Conservation (phyloP, 371 early-diverging fungal species). For the Apophysomyces trapeziformis region DNA sequence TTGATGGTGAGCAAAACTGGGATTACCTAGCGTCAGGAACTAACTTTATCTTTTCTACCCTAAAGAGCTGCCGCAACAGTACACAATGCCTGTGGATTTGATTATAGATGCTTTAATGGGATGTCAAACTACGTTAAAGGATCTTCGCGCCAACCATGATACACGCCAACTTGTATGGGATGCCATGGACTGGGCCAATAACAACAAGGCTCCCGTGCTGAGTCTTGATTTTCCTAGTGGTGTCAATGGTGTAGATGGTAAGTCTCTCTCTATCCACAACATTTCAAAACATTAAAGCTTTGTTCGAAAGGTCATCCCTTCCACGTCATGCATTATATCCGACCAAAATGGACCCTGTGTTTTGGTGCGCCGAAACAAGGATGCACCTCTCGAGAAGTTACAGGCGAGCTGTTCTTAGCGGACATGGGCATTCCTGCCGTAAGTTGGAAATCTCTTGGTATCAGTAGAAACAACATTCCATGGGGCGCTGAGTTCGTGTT, state of each 20-base stretch:
- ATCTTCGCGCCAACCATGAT: constrained; percentile 57
- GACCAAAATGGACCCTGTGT: constrained; percentile 78
- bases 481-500: constrained; percentile 81
- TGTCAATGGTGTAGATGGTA: constrained; percentile 60
- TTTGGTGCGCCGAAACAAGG: constrained; percentile 78
- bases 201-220: constrained; percentile 70
- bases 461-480: constrained; percentile 62
- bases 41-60: not conserved
- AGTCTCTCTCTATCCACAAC: constrained; percentile 1
- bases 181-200: constrained; percentile 79
- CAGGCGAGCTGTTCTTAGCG: constrained; percentile 78
- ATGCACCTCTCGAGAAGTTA: constrained; percentile 56
- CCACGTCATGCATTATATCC: constrained; percentile 49
- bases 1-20: constrained; percentile 30
- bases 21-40: too few species aligned
- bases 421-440: constrained; percentile 77
- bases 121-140: constrained; percentile 55
- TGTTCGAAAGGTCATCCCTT: constrained; percentile 27
- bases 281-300: not conserved
- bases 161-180: constrained; percentile 52
- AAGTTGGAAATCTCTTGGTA: constrained; percentile 62
- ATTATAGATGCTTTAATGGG: constrained; percentile 82
- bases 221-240: constrained; percentile 81
- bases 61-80: constrained; percentile 53
- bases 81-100: constrained; percentile 72